These are phyloP conservation scores for Endogone sp. DNA, from an alignment of 192 early-diverging fungal genomes.

Conservation along the genomic window DNA sequence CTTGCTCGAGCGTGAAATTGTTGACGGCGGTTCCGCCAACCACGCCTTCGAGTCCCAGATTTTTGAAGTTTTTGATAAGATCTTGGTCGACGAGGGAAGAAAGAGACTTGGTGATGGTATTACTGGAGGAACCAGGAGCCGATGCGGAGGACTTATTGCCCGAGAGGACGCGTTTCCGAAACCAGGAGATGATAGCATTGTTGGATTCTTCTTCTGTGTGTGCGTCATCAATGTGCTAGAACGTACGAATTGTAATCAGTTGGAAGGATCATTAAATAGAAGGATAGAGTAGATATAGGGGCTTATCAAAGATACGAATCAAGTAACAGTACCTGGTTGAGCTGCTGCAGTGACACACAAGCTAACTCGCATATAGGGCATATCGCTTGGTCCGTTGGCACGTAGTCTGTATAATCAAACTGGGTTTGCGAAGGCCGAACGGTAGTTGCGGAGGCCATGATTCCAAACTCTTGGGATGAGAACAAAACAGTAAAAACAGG, in stretches of 20 bases:
- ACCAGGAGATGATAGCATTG: slow-evolving; percentile 40
- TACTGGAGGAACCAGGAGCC: not conserved
- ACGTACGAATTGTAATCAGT: not conserved
- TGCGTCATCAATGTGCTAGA: not conserved
- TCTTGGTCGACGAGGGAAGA: slow-evolving; percentile 25
- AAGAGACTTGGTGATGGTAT: slow-evolving; percentile 17
- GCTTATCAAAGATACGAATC: not conserved
- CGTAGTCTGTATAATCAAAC: slow-evolving; percentile 21
- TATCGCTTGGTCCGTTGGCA: slow-evolving; percentile 21
- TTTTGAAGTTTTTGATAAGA: slow-evolving; percentile 39
- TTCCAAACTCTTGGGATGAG: too few relatives aligned
- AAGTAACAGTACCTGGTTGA: slow-evolving; percentile 18
- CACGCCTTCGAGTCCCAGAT: slow-evolving; percentile 30
- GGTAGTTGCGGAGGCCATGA: not conserved
- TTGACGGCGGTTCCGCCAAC: slow-evolving; percentile 17
- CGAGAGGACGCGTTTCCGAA: slow-evolving; percentile 41
- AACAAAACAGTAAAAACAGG: too few relatives aligned
- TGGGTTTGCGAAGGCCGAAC: not conserved
- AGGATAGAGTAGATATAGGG: not conserved
- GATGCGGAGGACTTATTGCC: slow-evolving; percentile 19
- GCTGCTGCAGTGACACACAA: slow-evolving; percentile 22
- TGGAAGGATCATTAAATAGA: not conserved
- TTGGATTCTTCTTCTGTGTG: slow-evolving; percentile 45
- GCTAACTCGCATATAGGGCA: slow-evolving; percentile 31
- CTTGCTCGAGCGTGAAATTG: slow-evolving; percentile 32